phyloP scores from a whole-genome alignment of 495 filamentous ascomycete genomes.

The Ascobolus immersus region DNA sequence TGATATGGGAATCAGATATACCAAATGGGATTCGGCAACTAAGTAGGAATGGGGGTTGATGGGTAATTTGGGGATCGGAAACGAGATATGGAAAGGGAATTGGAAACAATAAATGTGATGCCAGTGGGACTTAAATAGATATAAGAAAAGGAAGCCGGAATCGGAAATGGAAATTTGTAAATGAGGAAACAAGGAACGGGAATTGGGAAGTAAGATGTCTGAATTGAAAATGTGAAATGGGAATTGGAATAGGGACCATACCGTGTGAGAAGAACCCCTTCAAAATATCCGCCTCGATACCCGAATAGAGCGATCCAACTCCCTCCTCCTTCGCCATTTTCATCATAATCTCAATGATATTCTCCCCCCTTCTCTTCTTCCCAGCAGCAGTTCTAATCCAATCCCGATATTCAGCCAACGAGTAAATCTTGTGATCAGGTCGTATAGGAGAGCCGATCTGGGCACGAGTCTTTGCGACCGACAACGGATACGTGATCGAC shows the following conservation, averaged over 20 bases:
- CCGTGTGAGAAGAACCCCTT: slow-evolving; percentile 69
- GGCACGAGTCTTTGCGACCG: slow-evolving; percentile 51
- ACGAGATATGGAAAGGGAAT: neutral
- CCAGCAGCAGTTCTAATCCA: neutral
- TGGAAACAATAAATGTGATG: no score
- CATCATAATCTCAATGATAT: neutral
- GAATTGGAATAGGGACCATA: slow-evolving; percentile 4
- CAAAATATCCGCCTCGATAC: slow-evolving; percentile 47
- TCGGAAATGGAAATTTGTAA: no score
- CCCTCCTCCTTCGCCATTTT: slow-evolving; percentile 28
- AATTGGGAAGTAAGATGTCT: no score
- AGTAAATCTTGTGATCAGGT: slow-evolving; percentile 1
- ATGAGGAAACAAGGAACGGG: no score
- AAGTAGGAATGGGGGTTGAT: no score
- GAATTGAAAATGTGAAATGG: neutral
- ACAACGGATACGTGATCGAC: slow-evolving; percentile 63
- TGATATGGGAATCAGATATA: no score
- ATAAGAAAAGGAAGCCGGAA: no score
- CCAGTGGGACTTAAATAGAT: no score
- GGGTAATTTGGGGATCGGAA: no score
- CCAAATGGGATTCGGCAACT: no score
- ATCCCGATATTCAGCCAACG: neutral
- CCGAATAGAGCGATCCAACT: slow-evolving; percentile 44
- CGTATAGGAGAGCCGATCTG: slow-evolving; percentile 26
- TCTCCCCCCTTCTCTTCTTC: neutral